Base-by-base conservation (phyloP, 176 grass and related monocot genomes). In the Urochloa ruziziensis region DNA sequence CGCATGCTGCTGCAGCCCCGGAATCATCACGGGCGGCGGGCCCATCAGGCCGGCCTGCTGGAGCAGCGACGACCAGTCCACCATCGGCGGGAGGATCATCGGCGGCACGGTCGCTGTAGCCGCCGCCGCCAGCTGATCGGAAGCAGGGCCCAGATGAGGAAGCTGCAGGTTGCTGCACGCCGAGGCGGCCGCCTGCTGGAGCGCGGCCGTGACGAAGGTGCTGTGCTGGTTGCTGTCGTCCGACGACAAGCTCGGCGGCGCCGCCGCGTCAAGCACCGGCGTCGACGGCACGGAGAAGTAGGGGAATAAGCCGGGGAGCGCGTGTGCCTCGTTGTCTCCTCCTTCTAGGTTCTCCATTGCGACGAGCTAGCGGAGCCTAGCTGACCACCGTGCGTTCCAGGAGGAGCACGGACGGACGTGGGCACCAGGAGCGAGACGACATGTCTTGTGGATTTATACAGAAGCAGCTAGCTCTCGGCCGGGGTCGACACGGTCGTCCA, bases 281-380 rank as follows among this genome's bases (percentile, higher is more conserved):
- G 84, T 67, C 44, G 83, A 67, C 5, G 83, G 49, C 74, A 17
- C 66, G 3, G 86, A 16, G 80, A 93, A 85, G 84, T 81, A 93
- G 48, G 91, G 80, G 43, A 91, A n/a, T n/a, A n/a, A 82, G 58
- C 78, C 78, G 43, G 82, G 64, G 53, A 75, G 47, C 32, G 51
- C 18, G 76, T 67, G 68, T 17, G 86, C 30, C 37, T 73, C 86
- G 17, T 67, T 81, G 59, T 62, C 90, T 65, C 54, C 80, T 79
- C 82, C 87, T 43, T 87, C 85, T 71, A 91, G 84, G 75, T 70
- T 84, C 48, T 96, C 86, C 86, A 92, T 91, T 7, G 25, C n/a
- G 6, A 58, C 2, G n/a, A 59, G n/a, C 21, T 57, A 2, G 47
- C 42, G 2, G 21, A 48, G n/a, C n/a, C n/a, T n/a, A n/a, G n/a